Base-by-base conservation (phyloP, 2,329 filamentous ascomycete species). In the Ophiostoma populinum region DNA sequence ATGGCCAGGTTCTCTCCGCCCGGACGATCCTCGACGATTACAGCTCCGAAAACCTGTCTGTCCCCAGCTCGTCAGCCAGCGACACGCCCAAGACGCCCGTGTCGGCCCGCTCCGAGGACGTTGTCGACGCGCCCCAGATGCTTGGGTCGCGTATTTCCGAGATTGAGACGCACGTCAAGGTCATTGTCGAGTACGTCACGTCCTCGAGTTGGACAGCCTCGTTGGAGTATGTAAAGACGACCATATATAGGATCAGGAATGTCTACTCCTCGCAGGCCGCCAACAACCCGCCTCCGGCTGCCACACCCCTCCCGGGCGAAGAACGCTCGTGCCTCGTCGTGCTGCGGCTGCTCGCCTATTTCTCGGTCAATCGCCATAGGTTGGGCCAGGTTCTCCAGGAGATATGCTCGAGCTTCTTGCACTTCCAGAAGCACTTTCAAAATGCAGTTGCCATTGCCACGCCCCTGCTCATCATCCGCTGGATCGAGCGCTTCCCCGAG, bases 361-460 rank as follows among this genome's bases (percentile, higher is more conserved):
- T 75, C 44, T 77, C 71, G 69, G 66, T 76, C 15, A 72, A 78
- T 46, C 61, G 60, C 26, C 58, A 62, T 30, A 77, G 75, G 52
- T 58, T 80, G 11, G 65, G 69, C 25, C 51, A 67, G 15, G 49
- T 79, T 35, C 65, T 79, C 24, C 70, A 76, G 44, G 75, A 80
- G 51, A 58, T 79, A 24, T 75, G 70, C 49, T 71, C 70, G 16
- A 72, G 65, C 47, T 79, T 77, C 49, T 58, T 78, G 30, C 73
- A 78, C 49, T 68, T 79, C 41, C 65, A 70, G 42, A 74, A 69
- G 44, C 52, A 64, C 1, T 73, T 70, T 46, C 75, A 80, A 45
- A 73, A 71, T 43, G 65, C 70, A 2, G 59, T 79, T 22, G 71
- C 73, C 28, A 58, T 73, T 25, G 61, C 74, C 11, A 56, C 69